Evolutionary conservation across 257 asterid species (phyloP).

Genomic region (Gentiana straminea): DNA sequence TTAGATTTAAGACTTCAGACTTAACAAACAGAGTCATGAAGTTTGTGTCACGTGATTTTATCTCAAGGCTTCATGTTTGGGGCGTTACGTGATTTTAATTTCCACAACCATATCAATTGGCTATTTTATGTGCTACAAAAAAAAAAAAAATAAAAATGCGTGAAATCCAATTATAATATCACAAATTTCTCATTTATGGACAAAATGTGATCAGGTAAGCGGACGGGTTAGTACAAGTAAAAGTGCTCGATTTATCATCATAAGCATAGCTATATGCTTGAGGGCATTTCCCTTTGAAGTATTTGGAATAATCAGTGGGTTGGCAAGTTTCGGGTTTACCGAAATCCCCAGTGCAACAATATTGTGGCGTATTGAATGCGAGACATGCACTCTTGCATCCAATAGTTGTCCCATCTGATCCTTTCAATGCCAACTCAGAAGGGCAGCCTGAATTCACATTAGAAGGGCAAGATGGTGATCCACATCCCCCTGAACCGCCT

Average conservation of each 20-base stretch:
- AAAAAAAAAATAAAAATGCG: too few species aligned
- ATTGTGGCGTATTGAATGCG: constrained; percentile 47
- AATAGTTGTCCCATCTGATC: constrained; percentile 32
- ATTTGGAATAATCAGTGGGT: constrained; percentile 54
- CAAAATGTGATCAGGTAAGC: constrained; percentile 79
- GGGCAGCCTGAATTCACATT: constrained; percentile 52
- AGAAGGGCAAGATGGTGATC: constrained; percentile 52
- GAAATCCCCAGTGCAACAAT: constrained; percentile 73
- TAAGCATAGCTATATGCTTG: constrained; percentile 90
- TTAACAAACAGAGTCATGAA: too few species aligned
- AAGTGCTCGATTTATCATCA: constrained; percentile 68
- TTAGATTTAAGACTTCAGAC: too few species aligned
- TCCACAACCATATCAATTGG: too few species aligned
- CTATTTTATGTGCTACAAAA: too few species aligned
- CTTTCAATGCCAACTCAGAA: constrained; percentile 36
- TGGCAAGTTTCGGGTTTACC: constrained; percentile 56
- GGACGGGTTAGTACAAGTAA: constrained; percentile 47
- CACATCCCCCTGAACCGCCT: constrained; percentile 59
- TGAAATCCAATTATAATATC: too few species aligned
- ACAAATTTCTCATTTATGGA: constrained; percentile 15
- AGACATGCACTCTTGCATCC: constrained; percentile 84
- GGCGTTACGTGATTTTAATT: too few species aligned
- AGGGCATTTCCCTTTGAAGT: constrained; percentile 81
- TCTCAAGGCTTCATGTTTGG: too few species aligned
- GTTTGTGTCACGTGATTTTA: too few species aligned